Percentiles rank a stretch among this genome's conserved stretches.
Conservation (phyloP, 106 monocot genomes). For the Dendrobium officinale region DNA sequence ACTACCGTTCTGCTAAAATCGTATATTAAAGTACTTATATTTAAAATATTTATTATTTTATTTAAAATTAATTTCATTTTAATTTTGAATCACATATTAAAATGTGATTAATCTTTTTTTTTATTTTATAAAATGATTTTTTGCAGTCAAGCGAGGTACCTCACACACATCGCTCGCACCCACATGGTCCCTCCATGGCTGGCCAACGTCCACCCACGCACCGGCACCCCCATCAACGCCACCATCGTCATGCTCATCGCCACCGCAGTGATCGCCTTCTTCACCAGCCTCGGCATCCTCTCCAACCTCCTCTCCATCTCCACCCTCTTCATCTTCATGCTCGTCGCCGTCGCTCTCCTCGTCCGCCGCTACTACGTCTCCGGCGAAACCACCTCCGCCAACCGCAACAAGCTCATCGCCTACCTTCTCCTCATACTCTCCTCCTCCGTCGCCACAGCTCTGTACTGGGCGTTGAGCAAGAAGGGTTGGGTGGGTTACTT, state of each 20-base stretch:
- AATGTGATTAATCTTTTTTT: too few species aligned
- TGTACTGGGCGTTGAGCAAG: constrained; percentile 8
- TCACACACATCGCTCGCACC: constrained; percentile 21
- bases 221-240: constrained; percentile 18
- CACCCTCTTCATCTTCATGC: constrained; percentile 20
- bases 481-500: constrained; percentile 9
- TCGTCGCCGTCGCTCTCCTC: constrained; percentile 16
- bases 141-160: constrained; percentile 10
- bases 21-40: too few species aligned
- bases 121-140: too few species aligned
- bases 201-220: constrained; percentile 10
- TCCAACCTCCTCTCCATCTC: constrained; percentile 22
- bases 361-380: constrained; percentile 19
- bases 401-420: constrained; percentile 13
- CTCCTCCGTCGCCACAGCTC: not conserved
- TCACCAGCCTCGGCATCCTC: constrained; percentile 14
- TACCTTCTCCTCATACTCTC: constrained; percentile 11
- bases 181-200: constrained; percentile 19
- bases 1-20: too few species aligned
- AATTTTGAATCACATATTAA: too few species aligned
- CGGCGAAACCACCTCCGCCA: constrained; percentile 9
- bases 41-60: too few species aligned
- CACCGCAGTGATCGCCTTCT: constrained; percentile 16
- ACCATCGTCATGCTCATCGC: constrained; percentile 15
- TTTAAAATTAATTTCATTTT: too few species aligned